Evolutionary conservation across 2,329 filamentous ascomycete species (phyloP).

Genomic region (Pezicula carpinea): DNA sequence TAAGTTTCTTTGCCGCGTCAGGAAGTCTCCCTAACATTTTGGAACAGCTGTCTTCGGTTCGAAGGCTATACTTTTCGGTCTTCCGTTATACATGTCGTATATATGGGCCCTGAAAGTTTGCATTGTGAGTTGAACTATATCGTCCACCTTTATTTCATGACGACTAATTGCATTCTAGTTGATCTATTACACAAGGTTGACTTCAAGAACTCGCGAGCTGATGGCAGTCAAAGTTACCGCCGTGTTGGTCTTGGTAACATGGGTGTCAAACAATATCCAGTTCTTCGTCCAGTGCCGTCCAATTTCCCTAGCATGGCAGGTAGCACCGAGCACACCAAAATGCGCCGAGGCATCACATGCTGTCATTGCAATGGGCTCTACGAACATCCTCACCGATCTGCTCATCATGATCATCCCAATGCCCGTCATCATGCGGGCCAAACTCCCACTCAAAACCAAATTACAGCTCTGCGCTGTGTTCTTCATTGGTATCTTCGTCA

Average conservation of each 20-base stretch:
- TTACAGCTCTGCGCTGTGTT: conserved; percentile 12
- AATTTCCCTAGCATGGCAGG: conserved; percentile 15
- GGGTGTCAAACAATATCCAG: conserved; percentile 10
- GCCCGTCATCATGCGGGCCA: conserved; percentile 13
- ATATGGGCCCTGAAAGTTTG: conserved; percentile 22
- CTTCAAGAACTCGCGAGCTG: conserved; percentile 8
- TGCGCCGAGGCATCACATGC: conserved; percentile 12
- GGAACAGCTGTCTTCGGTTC: conserved; percentile 14
- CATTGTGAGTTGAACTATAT: conserved; percentile 11
- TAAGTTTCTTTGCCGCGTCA: neutral
- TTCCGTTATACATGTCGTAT: conserved; percentile 16
- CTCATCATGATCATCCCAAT: conserved; percentile 16
- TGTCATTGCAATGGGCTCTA: conserved; percentile 9
- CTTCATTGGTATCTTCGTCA: conserved; percentile 13
- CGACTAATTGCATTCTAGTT: conserved; percentile 2
- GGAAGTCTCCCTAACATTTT: neutral
- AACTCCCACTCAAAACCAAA: conserved; percentile 8
- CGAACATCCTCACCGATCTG: conserved; percentile 13
- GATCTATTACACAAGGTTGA: conserved; percentile 17
- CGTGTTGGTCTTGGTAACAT: conserved; percentile 11
- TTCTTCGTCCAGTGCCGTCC: conserved; percentile 17
- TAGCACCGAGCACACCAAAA: conserved; percentile 8
- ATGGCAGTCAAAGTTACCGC: conserved; percentile 8
- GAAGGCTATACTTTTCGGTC: conserved; percentile 12
- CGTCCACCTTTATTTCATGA: neutral